phyloP scores from a whole-genome alignment of 2,329 filamentous ascomycete species.

The Arthroderma sp. region DNA sequence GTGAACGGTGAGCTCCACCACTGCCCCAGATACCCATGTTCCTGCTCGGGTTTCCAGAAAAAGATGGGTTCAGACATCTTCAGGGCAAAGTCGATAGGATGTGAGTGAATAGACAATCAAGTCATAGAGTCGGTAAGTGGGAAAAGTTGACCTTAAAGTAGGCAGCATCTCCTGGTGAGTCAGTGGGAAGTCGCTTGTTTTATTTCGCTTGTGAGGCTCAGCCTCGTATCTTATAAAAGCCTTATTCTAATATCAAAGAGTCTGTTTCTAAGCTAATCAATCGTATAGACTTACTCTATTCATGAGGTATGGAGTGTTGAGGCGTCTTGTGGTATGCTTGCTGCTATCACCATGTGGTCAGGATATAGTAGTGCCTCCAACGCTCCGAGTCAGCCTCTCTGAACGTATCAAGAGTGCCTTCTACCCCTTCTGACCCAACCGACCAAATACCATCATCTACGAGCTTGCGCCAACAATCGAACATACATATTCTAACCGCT shows the following conservation, averaged over 20 bases:
- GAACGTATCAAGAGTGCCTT: constrained; percentile 5
- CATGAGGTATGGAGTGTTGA: too few species aligned
- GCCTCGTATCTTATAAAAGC: background rate
- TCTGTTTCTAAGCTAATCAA: too few species aligned
- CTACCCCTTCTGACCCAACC: constrained; percentile 1
- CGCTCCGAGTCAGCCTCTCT: background rate
- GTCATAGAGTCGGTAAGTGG: background rate
- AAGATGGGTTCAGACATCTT: constrained; percentile 12
- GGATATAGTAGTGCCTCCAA: constrained; percentile 5
- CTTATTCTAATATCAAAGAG: background rate
- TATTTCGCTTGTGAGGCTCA: background rate
- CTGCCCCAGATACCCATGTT: constrained; percentile 17
- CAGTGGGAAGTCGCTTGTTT: background rate
- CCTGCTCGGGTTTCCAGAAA: constrained; percentile 17
- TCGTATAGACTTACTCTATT: too few species aligned
- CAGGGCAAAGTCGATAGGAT: background rate
- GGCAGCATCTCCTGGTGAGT: background rate
- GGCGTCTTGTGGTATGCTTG: too few species aligned
- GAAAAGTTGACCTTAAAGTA: background rate
- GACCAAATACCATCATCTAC: constrained; percentile 1
- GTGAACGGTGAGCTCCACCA: constrained; percentile 18
- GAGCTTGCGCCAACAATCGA: constrained; percentile 7
- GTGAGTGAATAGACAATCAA: background rate
- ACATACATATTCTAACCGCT: constrained; percentile 4
- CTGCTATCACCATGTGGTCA: constrained; percentile 1